A percentile compares a stretch with the other conserved stretches of the same genome.
Evolutionary conservation across 1,139 yeast species (phyloP).

Genomic region (Lodderomyces elongisporus): DNA sequence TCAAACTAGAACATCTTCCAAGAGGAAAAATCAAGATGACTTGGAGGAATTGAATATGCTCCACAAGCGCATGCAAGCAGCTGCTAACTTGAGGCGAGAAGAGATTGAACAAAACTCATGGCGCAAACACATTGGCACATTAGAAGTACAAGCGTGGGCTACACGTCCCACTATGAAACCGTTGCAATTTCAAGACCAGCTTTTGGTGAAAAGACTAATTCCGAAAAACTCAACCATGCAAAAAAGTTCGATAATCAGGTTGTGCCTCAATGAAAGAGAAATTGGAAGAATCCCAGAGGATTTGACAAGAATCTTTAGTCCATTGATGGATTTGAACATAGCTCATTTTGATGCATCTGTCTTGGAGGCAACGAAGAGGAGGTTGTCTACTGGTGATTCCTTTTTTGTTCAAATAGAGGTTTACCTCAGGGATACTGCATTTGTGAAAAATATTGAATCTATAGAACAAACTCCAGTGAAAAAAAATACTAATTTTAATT

Average conservation of each 20-base stretch:
- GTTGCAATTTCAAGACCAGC: slow-evolving; percentile 45
- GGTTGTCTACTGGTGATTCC: slow-evolving; percentile 69
- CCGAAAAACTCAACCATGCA: slow-evolving; percentile 26
- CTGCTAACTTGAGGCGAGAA: slow-evolving; percentile 12
- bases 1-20: not conserved
- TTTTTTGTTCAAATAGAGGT: slow-evolving; percentile 62
- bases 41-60: slow-evolving; percentile 10
- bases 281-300: slow-evolving; percentile 77
- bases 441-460: slow-evolving; percentile 21
- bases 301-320: slow-evolving; percentile 61
- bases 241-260: slow-evolving; percentile 27
- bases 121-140: slow-evolving; percentile 56
- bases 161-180: slow-evolving; percentile 65
- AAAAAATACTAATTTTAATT: slow-evolving; percentile 17
- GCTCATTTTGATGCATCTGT: slow-evolving; percentile 56
- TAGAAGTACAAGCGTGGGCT: slow-evolving; percentile 77
- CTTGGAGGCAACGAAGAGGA: slow-evolving; percentile 50
- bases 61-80: slow-evolving; percentile 14
- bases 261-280: slow-evolving; percentile 42
- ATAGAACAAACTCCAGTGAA: slow-evolving; percentile 8
- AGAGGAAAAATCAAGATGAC: slow-evolving; percentile 1
- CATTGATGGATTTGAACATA: slow-evolving; percentile 55
- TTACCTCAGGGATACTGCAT: slow-evolving; percentile 50
- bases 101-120: slow-evolving; percentile 16
- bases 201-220: slow-evolving; percentile 32